Evolutionary conservation across 2,329 filamentous ascomycete species (phyloP), one percentile per base, ranked within the genome.

Genomic region (Claviceps capensis): DNA sequence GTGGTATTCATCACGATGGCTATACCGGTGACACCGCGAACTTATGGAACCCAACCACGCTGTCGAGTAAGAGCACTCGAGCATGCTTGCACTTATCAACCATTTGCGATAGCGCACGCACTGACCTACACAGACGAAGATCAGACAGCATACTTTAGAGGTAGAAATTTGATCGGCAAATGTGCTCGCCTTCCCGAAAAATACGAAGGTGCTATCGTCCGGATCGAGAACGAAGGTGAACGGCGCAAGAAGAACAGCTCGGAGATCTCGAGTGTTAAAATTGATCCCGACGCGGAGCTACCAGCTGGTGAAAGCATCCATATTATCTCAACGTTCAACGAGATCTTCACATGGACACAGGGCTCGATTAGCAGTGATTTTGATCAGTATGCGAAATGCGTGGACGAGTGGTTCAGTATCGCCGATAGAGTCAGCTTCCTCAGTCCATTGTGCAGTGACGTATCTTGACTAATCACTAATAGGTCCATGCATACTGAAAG

Each of bases 291-390:
- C 22, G 8, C 22, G 71, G 1, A 69, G 73, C 17, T 5, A 13
- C 34, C 17, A 38, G 14, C 49, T 14, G 42, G 42, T 2, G 69
- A 72, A 16, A 61, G 70, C 42, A 60, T 63, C 7, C 65, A 70
- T 13, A 72, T 77, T 23, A 72, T 77, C 1, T 76, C 80, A 9
- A 73, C 72, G 19, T 96, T 96, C 62, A 80, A 88, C 6, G 74
- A 85, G 51, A 65, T 95, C 49, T 69, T 88, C 3, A 75, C 95
- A n/a, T 97, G 90, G 90, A 83, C 79, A 0, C 89, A 95, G 65
- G 89, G 93, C 58, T 67, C 79, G 48, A 81, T 81, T 5, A 81
- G 84, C 54, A 73, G 74, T 0, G 72, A 73, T 30, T 69, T 69
- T 5, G 88, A 95, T 67, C 72, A 77, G 1, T 93, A 88, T 63